These are phyloP conservation scores for Polymyxa betae DNA, from an alignment of 208 protist genomes.

Conservation along the genomic window DNA sequence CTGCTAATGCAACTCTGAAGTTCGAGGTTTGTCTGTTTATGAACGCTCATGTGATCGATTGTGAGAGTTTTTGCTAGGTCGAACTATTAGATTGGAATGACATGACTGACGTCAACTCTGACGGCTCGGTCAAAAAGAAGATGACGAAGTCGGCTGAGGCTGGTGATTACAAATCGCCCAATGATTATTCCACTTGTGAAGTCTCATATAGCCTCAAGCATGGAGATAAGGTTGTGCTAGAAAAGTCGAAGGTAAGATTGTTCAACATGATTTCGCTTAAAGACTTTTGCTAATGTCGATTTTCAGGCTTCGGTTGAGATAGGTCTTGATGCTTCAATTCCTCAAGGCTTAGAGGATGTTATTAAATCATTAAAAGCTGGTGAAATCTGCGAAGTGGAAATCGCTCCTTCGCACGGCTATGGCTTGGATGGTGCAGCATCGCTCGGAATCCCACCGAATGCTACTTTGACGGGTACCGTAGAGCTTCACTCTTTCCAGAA, in stretches of 20 bases:
- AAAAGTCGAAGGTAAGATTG: neutral
- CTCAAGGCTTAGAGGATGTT: neutral
- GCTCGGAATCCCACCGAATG: neutral
- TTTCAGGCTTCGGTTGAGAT: neutral
- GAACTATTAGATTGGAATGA: conserved; percentile 51
- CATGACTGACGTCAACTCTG: neutral
- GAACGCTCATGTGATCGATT: neutral
- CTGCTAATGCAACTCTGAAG: conserved; percentile 61
- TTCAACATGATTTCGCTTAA: neutral
- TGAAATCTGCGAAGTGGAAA: neutral
- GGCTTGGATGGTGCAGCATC: neutral
- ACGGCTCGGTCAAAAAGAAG: conserved; percentile 24
- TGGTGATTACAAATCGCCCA: neutral
- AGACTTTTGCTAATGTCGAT: neutral
- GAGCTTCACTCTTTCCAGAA: conserved; percentile 38
- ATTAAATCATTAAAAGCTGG: conserved; percentile 40
- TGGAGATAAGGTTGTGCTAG: neutral
- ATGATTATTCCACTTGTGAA: conserved; percentile 9
- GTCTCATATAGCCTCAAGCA: neutral
- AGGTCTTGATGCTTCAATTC: neutral
- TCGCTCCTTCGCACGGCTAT: neutral
- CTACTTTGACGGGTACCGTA: neutral
- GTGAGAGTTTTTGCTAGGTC: neutral
- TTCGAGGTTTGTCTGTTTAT: conserved; percentile 63
- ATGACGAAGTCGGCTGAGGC: neutral